phyloP scores from a whole-genome alignment of 2,329 filamentous ascomycete genomes.

The Curvularia eragrostidis region DNA sequence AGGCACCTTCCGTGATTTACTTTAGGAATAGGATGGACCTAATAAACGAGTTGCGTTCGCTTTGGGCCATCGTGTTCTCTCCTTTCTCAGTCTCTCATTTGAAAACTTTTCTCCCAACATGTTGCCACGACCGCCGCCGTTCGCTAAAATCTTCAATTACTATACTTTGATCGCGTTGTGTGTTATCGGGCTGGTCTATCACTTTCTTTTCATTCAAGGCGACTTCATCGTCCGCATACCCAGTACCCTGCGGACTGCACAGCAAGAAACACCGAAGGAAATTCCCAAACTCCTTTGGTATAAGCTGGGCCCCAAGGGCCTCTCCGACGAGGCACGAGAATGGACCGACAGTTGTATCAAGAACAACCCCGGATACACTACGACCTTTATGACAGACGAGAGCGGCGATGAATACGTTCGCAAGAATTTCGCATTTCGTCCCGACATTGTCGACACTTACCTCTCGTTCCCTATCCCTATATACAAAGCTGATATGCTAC shows the following conservation, averaged over 20 bases:
- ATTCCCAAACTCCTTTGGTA: conserved; percentile 52
- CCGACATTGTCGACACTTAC: conserved; percentile 50
- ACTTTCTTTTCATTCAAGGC: conserved; percentile 3
- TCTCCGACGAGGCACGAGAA: conserved; percentile 34
- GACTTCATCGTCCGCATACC: not conserved
- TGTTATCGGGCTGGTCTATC: conserved; percentile 6
- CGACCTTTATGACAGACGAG: conserved; percentile 43
- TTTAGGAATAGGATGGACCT: not conserved
- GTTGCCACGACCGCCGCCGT: not conserved
- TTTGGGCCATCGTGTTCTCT: not conserved
- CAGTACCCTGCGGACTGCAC: not conserved
- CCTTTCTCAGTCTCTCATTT: not conserved
- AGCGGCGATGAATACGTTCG: conserved; percentile 42
- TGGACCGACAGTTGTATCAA: conserved; percentile 46
- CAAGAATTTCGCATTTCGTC: conserved; percentile 40
- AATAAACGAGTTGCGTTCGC: not conserved
- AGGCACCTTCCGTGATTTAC: not conserved
- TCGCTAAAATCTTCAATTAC: conserved; percentile 6
- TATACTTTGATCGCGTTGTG: conserved; percentile 5
- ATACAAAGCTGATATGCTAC: conserved; percentile 52
- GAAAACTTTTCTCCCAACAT: not conserved
- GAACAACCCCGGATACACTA: conserved; percentile 38
- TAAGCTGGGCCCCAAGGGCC: conserved; percentile 49
- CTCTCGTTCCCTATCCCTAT: conserved; percentile 47
- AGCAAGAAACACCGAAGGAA: not conserved